Evolutionary conservation across 2,329 filamentous ascomycete species (phyloP), one percentile per base, ranked within the genome.

Genomic region (Phaeosphaeriaceae sp.): DNA sequence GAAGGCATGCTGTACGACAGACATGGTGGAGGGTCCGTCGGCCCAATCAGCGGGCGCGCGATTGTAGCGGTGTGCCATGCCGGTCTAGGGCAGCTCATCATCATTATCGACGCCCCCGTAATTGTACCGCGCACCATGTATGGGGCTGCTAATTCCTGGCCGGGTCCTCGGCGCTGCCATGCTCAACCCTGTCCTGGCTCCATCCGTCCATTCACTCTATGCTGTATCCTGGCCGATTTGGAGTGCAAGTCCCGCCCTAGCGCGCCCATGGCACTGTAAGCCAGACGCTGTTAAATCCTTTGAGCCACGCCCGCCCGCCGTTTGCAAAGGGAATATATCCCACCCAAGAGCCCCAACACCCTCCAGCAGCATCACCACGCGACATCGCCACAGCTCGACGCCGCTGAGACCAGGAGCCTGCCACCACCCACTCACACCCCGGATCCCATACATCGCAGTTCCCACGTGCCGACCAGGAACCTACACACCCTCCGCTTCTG

Each of bases 371-470:
- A 55, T 60, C 64, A 66, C 68, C 49, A 60, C 58, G 51, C 66
- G 62, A 63, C 64, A 53, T 20, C 51, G 19, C 45, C 24, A 24
- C 51, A 25, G 15, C 33, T 24, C 21, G 46, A 27, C 52, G 21
- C 31, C 24, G 54, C 67, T 67, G 47, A 66, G 69, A 65, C 72
- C 72, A 73, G 65, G 70, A 65, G 72, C 65, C 48, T 22, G 66
- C 61, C 65, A 21, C 11, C 55, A 24, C 44, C 46, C 55, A 36
- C 54, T 44, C 66, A 66, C 70, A 67, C 68, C 63, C 61, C 60
- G 57, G 61, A 60, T 24, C 53, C 22, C 4, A 60, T 21, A 53
- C 21, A 13, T 17, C 20, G 7, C 45, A 56, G n/a, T 63, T 62
- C 64, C 51, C 50, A 25, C 58, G 52, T n/a, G 46, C 57, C 58